Evolutionary conservation across 257 asterid species (phyloP), one percentile per base, ranked within the genome.

Genomic region (Cruciata laevipes): DNA sequence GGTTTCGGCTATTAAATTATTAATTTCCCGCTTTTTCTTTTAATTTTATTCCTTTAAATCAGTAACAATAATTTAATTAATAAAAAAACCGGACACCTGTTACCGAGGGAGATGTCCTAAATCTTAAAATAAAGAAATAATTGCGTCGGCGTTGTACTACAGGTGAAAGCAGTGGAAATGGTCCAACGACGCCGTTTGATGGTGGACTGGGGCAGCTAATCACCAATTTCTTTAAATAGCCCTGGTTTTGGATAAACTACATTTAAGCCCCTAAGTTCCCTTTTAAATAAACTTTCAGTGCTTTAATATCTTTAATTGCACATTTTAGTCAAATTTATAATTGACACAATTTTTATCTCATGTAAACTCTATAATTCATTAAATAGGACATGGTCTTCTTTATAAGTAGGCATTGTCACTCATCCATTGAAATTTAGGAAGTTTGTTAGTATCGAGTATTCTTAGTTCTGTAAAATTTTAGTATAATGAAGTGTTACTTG

Each of bases 91-190:
- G 47, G 7, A 17, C 66, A 61, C 27, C 47, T 16, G 25, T 61
- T 31, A 61, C 66, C 47, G 66, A 61, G 66, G 47, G 25, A 32
- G 47, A 61, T 32, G 66, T 61, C 66, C 47, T 31, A 61, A 61
- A 47, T 47, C 20, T 47, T 47, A 47, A 47, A 47, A 47, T 47
- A 47, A 25, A 27, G 23, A 4, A 27, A 59, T 27, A 8, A 59
- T 5, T 16, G 8, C 42, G 24, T 31, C 42, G 65, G 42, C 65
- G 65, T 60, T 30, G 65, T 47, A 47, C 55, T 47, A 47, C n/a
- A 60, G 42, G 40, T 24, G 18, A n/a, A 60, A 13, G n/a, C 17
- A 58, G 63, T 5, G 32, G 63, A 12, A 30, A 31, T 13, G 20
- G 5, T 16, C 3, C 66, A 21, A 32, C 66, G 55, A 47, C 55